A percentile compares a stretch with the other conserved stretches of the same genome.
These are phyloP conservation scores for Polyplosphaeria fusca DNA, from an alignment of 495 filamentous ascomycete genomes.

Conservation along the genomic window DNA sequence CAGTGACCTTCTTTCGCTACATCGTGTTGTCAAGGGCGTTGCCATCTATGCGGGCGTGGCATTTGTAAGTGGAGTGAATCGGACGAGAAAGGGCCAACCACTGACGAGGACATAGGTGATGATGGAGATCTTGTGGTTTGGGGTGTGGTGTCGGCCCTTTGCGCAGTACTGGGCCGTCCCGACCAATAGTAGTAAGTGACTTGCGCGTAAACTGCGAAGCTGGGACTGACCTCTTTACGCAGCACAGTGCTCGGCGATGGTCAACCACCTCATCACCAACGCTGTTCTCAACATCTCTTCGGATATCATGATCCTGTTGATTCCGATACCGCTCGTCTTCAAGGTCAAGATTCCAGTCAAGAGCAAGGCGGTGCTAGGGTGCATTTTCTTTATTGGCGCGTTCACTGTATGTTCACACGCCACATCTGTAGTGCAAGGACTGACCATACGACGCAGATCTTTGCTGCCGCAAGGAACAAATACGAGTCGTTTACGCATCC, in stretches of 20 bases:
- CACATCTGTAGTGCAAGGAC: neutral
- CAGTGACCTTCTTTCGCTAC: conserved; percentile 14
- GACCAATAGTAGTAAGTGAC: neutral
- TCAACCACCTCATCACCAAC: conserved; percentile 58
- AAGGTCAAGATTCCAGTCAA: conserved; percentile 48
- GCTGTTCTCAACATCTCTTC: conserved; percentile 63
- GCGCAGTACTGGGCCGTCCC: conserved; percentile 54
- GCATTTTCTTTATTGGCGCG: conserved; percentile 51
- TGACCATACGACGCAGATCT: neutral
- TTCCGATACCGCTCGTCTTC: conserved; percentile 58
- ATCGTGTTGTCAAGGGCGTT: neutral
- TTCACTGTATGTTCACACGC: conserved; percentile 47
- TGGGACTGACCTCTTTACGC: neutral
- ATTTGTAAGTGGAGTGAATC: conserved; percentile 28
- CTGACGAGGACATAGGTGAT: neutral
- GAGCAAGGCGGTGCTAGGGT: conserved; percentile 50
- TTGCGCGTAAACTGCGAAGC: neutral
- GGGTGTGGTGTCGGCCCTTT: conserved; percentile 52
- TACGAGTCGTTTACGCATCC: conserved; percentile 10
- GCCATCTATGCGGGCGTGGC: neutral
- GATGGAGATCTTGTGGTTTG: conserved; percentile 37
- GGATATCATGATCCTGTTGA: conserved; percentile 56
- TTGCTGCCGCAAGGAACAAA: conserved; percentile 9
- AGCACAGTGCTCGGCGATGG: conserved; percentile 39
- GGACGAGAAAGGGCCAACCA: too few species aligned